A percentile compares a stretch with the other conserved stretches of the same genome.
phyloP scores from a whole-genome alignment of 148 eudicot species.

The Camellia lanceoleosa region DNA sequence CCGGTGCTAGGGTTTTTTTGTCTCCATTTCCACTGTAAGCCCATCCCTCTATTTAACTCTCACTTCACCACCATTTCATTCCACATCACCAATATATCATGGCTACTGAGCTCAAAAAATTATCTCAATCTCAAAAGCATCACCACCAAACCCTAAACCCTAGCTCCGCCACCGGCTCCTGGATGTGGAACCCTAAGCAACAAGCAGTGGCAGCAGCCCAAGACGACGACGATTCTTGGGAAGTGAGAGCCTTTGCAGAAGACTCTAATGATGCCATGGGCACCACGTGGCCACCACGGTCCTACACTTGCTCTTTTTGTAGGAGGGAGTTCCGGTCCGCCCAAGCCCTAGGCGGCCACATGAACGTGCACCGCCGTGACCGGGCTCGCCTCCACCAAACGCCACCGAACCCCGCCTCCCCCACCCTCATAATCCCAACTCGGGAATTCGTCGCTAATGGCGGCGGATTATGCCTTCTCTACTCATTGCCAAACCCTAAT shows the following conservation, averaged over 20 bases:
- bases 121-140: conserved; percentile 8
- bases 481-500: conserved; percentile 34
- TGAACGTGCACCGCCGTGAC: conserved; percentile 75
- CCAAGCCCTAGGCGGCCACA: conserved; percentile 80
- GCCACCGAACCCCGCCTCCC: not conserved
- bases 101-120: conserved; percentile 26
- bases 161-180: not conserved
- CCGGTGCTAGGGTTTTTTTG: conserved; percentile 14
- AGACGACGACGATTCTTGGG: conserved; percentile 39
- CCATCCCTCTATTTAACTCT: conserved; percentile 27
- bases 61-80: not conserved
- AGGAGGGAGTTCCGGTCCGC: conserved; percentile 66
- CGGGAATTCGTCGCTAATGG: conserved; percentile 32
- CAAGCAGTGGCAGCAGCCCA: not conserved
- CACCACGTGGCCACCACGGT: conserved; percentile 64
- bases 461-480: conserved; percentile 31
- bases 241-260: conserved; percentile 40
- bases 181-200: conserved; percentile 36
- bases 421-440: conserved; percentile 21
- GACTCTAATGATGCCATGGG: conserved; percentile 35
- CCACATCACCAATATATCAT: conserved; percentile 5
- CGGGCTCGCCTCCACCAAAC: conserved; percentile 46
- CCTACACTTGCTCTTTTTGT: conserved; percentile 62
- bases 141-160: conserved; percentile 6
- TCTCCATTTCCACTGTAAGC: conserved; percentile 19